phyloP scores from a whole-genome alignment of 176 grass and related monocot species.

The Bothriochloa decipiens region DNA sequence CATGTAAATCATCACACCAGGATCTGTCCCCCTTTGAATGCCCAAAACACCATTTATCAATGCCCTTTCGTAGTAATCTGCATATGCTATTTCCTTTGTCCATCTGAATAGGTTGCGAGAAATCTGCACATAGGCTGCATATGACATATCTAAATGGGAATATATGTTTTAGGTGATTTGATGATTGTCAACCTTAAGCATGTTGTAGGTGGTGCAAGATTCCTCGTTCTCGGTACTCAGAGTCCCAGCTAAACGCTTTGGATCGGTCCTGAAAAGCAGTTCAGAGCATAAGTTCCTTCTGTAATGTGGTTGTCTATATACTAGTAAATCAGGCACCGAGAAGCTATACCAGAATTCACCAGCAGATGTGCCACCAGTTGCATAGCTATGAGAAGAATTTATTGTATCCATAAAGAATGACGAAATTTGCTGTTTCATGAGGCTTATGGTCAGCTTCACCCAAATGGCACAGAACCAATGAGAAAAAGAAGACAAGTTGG shows the following conservation, averaged over 20 bases:
- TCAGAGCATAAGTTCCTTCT: neutral
- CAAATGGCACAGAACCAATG: conserved; percentile 23
- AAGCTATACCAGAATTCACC: conserved; percentile 80
- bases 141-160: neutral
- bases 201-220: conserved; percentile 98
- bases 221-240: conserved; percentile 82
- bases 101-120: conserved; percentile 94
- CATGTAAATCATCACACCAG: conserved; percentile 98
- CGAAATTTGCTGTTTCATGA: conserved; percentile 70
- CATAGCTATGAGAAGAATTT: conserved; percentile 93
- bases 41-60: conserved; percentile 94
- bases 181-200: conserved; percentile 75
- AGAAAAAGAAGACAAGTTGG: conserved; percentile 6
- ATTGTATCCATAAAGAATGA: conserved; percentile 91
- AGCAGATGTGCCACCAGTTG: conserved; percentile 89
- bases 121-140: conserved; percentile 46
- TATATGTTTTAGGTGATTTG: neutral
- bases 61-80: conserved; percentile 95
- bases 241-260: conserved; percentile 76
- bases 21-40: conserved; percentile 87
- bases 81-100: conserved; percentile 90
- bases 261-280: conserved; percentile 59
- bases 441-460: conserved; percentile 27
- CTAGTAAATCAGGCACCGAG: conserved; percentile 3
- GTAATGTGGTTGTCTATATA: conserved; percentile 5